These are phyloP conservation scores for Metschnikowia kofuensis DNA, from an alignment of 805 yeast species.

Conservation along the genomic window DNA sequence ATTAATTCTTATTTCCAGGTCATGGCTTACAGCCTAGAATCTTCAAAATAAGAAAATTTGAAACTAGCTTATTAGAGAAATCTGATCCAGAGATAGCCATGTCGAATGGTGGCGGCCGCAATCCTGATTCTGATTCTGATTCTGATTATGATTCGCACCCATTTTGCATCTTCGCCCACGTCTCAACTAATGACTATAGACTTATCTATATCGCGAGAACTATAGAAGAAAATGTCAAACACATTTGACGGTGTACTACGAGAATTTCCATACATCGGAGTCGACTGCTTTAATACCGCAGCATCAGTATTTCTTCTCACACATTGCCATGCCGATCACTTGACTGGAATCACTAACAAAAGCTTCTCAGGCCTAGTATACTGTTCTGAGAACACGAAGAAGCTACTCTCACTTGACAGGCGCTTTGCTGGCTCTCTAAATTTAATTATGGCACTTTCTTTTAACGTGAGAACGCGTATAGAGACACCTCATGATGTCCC, in stretches of 20 bases:
- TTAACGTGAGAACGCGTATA: constrained; percentile 19
- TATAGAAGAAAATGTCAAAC: constrained; percentile 11
- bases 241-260: constrained; percentile 41
- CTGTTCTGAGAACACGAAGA: constrained; percentile 44
- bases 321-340: constrained; percentile 56
- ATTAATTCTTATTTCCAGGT: no score
- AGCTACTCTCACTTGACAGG: constrained; percentile 20
- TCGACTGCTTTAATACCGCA: constrained; percentile 31
- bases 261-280: constrained; percentile 49
- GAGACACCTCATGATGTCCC: constrained; percentile 16
- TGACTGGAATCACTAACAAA: constrained; percentile 43
- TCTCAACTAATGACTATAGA: not conserved
- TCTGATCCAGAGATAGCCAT: not conserved
- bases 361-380: constrained; percentile 42
- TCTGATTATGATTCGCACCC: constrained; percentile 2
- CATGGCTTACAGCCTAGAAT: no score
- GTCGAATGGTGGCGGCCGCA: not conserved
- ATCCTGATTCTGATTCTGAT: not conserved
- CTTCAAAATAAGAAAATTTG: no score
- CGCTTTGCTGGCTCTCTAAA: constrained; percentile 19
- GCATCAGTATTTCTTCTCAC: constrained; percentile 38
- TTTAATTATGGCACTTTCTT: constrained; percentile 19
- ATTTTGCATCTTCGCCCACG: not conserved
- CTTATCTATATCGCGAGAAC: not conserved
- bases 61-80: no score